Base-by-base conservation (phyloP, 73 alveolate species). In the Stentor coeruleus region DNA sequence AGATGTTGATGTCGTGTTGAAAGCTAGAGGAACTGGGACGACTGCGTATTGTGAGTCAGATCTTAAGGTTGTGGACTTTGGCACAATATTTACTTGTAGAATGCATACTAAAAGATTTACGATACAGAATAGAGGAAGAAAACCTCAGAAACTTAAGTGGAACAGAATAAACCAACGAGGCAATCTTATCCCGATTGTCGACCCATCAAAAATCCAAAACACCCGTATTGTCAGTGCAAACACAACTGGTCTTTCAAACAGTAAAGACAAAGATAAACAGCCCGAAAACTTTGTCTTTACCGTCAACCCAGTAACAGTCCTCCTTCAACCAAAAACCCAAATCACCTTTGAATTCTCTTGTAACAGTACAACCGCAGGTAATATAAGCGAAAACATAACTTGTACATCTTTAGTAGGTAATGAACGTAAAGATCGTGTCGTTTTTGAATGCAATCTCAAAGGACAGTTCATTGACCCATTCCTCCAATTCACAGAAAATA, bases 21-120 rank as follows among this genome's bases (percentile, higher is more conserved):
- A 96, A 81, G 99, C 99, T 28, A 96, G 93, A 86, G 99, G 99
- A 11, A 94, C 94, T 55, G 99, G 99, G 35, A 92, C 99, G 3
- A 98, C 99, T 6, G 91, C 87, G 28, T 95, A 87, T 57, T 97
- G 99, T 83, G 93, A 96, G 37, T 96, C 91, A 41, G 97, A 93
- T 88, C 91, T 98, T 74, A 97, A 96, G 74, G 93, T 85, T 30
- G 95, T 98, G 26, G 99, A 96, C 83, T 97, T 98, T 81, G 99
- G 99, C n/a, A 96, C 97, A n/a, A 93, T 91, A 81, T 98, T 96
- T 91, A 97, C 99, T 35, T 95, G 97, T 59, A 91, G 91, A 83
- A 96, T 95, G 79, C 94, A 89, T 66, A 85, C 98, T 66, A 96
- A 96, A 81, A 98, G 95, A 84, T 93, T 95, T 76, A 94, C 96